Evolutionary conservation across 2,329 filamentous ascomycete genomes (phyloP).

Genomic region (Sporothrix globosa): DNA sequence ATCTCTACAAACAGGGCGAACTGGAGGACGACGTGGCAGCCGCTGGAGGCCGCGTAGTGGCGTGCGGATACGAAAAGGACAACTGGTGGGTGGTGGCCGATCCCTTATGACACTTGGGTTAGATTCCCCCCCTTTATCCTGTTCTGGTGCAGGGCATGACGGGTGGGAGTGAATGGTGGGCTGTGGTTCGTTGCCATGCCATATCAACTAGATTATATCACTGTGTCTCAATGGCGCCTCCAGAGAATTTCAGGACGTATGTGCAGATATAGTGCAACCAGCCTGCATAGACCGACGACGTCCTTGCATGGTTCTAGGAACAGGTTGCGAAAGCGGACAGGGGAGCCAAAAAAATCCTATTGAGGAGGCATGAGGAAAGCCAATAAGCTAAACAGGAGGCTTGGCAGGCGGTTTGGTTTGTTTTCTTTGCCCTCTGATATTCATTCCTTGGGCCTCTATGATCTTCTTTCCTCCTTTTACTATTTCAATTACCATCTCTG

Average conservation of each 20-base stretch:
- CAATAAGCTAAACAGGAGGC: not conserved
- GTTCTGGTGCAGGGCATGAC: not conserved
- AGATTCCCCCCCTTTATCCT: no score
- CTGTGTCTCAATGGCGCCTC: constrained; percentile 6
- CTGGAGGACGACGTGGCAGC: constrained; percentile 75
- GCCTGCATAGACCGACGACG: constrained; percentile 5
- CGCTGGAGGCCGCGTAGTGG: constrained; percentile 75
- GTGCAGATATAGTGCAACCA: constrained; percentile 11
- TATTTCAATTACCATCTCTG: not conserved
- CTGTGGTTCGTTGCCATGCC: constrained; percentile 2
- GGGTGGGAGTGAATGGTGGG: not conserved
- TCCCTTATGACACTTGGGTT: constrained; percentile 24
- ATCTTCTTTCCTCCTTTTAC: not conserved
- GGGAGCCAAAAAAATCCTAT: not conserved
- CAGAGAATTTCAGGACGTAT: not conserved
- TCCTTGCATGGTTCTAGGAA: constrained; percentile 1
- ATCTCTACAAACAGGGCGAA: constrained; percentile 85
- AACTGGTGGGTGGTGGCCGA: constrained; percentile 90
- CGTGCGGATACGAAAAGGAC: constrained; percentile 90
- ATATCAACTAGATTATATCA: constrained; percentile 4
- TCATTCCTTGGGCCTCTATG: not conserved
- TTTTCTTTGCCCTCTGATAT: not conserved
- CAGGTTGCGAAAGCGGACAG: not conserved
- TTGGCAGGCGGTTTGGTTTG: not conserved
- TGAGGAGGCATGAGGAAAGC: not conserved